Base-by-base conservation (phyloP, 2,329 filamentous ascomycete genomes). In the Endocalyx cinctus region DNA sequence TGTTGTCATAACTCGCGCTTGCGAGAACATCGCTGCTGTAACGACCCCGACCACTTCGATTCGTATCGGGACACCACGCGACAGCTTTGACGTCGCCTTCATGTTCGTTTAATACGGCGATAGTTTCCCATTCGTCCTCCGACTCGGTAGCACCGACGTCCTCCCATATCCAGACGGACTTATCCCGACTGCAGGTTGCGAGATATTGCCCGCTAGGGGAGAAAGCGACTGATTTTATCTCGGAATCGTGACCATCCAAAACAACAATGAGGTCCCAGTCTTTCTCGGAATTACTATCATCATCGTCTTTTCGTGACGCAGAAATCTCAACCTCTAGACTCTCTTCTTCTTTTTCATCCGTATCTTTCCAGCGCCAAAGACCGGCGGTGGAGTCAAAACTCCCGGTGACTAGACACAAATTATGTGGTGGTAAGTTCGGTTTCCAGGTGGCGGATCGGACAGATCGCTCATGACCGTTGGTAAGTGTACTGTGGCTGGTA, bases 81-180 rank as follows among this genome's bases (percentile, higher is more conserved):
- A 98, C 86, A 44, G 81, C 87, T 60, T 98, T 98, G 46, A 98
- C 89, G 62, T 98, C 92, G 15, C 86, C 89, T 29, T 89, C 84
- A 58, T 98, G 92, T 63, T 97, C 92, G 61, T 86, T 87, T 52
- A 97, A 72, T 33, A 97, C 90, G 0, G 90, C 92, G 12, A 97
- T 81, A 2, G 92, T 97, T 70, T 98, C 92, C 68, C 89, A 97
- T 57, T 97, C 92, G 58, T 95, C 90, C 35, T 94, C 89, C 12
- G 82, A 84, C 46, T 85, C 82, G 35, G 67, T 64, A 7, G 64
- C 63, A 25, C 77, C 76, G 34, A 96, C 76, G 58, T 97, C 92
- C 62, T 98, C 92, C 92, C 92, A 98, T 50, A 98, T 87, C 92
- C 92, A 98, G 13, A 97, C 87, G 12, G 79, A 84, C 66, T 97